phyloP scores from a whole-genome alignment of 2,329 filamentous ascomycete genomes.

The Sporothrix humicola region DNA sequence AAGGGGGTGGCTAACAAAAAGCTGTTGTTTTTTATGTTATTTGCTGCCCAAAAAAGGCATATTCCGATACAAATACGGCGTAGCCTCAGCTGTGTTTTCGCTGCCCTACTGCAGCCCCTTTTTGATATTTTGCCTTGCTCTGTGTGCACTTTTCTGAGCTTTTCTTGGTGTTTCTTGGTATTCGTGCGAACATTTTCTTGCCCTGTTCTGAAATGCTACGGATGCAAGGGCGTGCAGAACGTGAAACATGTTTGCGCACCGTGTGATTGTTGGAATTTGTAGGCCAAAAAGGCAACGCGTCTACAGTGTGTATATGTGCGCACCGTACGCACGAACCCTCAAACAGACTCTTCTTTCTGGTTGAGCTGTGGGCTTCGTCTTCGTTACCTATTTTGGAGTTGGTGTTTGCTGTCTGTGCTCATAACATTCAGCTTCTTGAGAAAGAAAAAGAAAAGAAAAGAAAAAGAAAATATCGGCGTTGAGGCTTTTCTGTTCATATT shows the following conservation, averaged over 20 bases:
- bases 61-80: conserved; percentile 17
- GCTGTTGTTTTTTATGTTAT: background rate
- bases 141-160: background rate
- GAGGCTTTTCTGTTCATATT: background rate
- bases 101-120: background rate
- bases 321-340: background rate
- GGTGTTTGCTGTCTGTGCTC: conserved; percentile 15
- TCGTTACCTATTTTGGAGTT: background rate
- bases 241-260: conserved; percentile 28
- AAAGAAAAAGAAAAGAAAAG: background rate
- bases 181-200: background rate
- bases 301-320: conserved; percentile 8
- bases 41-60: conserved; percentile 6
- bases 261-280: background rate
- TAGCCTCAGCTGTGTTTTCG: background rate
- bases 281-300: background rate
- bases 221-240: conserved; percentile 28
- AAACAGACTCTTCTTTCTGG: background rate
- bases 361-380: background rate
- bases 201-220: background rate
- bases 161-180: background rate
- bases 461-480: background rate
- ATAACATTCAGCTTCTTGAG: background rate
- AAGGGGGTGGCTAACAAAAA: conserved; percentile 2
- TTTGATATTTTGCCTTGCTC: background rate